These are phyloP conservation scores for Nigrospora osmanthi DNA, from an alignment of 2,329 filamentous ascomycete species.

Conservation along the genomic window DNA sequence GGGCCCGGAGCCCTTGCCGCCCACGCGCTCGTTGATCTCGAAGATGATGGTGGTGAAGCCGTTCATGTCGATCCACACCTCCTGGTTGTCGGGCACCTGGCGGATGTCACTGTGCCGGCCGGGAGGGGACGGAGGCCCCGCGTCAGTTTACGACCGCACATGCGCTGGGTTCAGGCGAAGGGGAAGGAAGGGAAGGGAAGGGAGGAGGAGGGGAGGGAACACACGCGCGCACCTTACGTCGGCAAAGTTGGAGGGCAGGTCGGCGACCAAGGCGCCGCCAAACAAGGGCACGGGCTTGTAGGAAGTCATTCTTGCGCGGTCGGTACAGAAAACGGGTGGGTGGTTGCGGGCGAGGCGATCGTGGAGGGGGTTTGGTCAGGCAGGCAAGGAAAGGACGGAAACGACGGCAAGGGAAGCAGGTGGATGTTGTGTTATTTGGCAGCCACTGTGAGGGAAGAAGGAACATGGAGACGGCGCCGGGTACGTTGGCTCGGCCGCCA, in stretches of 20 bases:
- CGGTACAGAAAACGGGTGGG: background rate
- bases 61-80: conserved; percentile 78
- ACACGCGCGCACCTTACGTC: conserved; percentile 57
- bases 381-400: background rate
- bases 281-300: conserved; percentile 57
- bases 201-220: background rate
- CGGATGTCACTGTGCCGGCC: conserved; percentile 52
- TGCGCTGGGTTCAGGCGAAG: no score
- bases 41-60: conserved; percentile 84
- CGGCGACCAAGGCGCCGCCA: conserved; percentile 63
- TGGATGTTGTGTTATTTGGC: background rate
- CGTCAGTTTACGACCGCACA: background rate
- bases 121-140: background rate
- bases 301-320: conserved; percentile 7
- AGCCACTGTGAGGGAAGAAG: background rate
- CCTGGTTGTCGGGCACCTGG: conserved; percentile 79
- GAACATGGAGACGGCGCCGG: background rate
- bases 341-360: background rate
- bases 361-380: background rate
- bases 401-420: background rate
- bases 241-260: conserved; percentile 59
- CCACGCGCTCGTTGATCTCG: conserved; percentile 81
- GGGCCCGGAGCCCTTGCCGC: conserved; percentile 40
- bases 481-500: background rate
- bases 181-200: background rate